A percentile compares a stretch with the other conserved stretches of the same genome.
phyloP scores from a whole-genome alignment of 2,329 filamentous ascomycete species.

The Apiospora rasikravindrae region DNA sequence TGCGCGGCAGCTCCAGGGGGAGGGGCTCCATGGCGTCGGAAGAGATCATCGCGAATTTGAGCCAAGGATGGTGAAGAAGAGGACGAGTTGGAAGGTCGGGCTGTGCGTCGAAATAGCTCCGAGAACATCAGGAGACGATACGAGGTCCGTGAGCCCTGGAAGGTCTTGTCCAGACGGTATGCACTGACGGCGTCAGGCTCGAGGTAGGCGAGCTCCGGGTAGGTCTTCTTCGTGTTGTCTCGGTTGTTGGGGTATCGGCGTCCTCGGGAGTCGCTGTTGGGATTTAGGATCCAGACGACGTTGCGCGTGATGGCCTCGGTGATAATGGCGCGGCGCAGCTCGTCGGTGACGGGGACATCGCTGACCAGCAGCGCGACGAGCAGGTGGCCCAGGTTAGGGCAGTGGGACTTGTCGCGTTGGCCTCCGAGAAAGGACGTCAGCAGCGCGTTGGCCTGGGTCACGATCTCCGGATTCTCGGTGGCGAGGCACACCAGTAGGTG shows the following conservation, averaged over 20 bases:
- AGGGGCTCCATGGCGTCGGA: conserved; percentile 52
- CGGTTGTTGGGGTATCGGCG: background rate
- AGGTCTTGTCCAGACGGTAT: conserved; percentile 54
- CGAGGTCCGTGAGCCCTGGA: conserved; percentile 50
- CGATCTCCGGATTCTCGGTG: conserved; percentile 41
- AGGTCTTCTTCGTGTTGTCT: conserved; percentile 28
- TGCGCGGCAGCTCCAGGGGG: conserved; percentile 44
- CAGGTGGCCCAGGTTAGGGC: conserved; percentile 55
- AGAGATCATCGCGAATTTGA: conserved; percentile 49
- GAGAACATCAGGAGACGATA: conserved; percentile 60
- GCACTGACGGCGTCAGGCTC: conserved; percentile 47
- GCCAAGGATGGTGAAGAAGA: background rate
- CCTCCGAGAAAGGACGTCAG: conserved; percentile 46
- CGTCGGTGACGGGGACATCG: conserved; percentile 45
- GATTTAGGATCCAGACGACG: conserved; percentile 56
- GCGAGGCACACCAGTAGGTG: conserved; percentile 56
- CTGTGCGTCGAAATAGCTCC: conserved; percentile 53
- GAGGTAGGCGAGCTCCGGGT: conserved; percentile 51
- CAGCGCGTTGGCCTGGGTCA: conserved; percentile 46
- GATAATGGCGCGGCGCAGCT: conserved; percentile 48
- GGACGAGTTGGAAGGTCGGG: conserved; percentile 39
- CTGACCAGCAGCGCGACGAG: conserved; percentile 54
- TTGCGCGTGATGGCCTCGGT: conserved; percentile 56
- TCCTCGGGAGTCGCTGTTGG: conserved; percentile 21
- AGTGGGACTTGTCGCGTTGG: conserved; percentile 45